Conservation (phyloP, 371 early-diverging fungal species). For the Lichtheimia ornata region DNA sequence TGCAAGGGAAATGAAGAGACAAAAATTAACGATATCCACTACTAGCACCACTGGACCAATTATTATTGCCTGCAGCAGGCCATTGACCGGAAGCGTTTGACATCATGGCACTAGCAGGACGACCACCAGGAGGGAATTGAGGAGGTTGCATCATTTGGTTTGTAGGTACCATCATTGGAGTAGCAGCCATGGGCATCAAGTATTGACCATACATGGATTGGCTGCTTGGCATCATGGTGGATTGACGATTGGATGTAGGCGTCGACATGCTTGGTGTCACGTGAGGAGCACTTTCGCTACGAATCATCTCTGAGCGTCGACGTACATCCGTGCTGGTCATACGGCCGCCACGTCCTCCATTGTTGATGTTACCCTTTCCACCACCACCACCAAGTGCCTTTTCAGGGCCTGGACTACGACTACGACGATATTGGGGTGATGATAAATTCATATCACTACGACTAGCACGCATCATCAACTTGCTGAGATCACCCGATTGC, state of each 20-base stretch:
- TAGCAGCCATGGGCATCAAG: conserved; percentile 9
- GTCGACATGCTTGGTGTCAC: conserved; percentile 18
- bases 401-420: conserved; percentile 13
- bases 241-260: conserved; percentile 10
- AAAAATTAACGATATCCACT: neutral
- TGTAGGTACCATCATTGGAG: neutral
- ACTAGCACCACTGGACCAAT: neutral
- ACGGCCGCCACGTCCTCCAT: neutral
- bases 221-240: neutral
- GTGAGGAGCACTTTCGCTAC: conserved; percentile 17
- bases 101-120: conserved; percentile 18
- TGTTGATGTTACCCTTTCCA: conserved; percentile 1
- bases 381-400: conserved; percentile 9
- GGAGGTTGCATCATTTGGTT: conserved; percentile 1
- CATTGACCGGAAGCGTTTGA: neutral
- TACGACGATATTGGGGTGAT: conserved; percentile 7
- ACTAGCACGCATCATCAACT: conserved; percentile 25
- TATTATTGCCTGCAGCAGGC: neutral
- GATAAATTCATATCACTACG: conserved; percentile 17
- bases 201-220: conserved; percentile 9
- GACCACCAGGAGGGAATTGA: neutral
- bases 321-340: conserved; percentile 21
- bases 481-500: conserved; percentile 6
- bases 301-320: conserved; percentile 23
- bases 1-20: neutral